Percentiles rank a stretch among this genome's conserved stretches.
phyloP scores from a whole-genome alignment of 192 early-diverging fungal species.

The Pilobolus umbonatus region DNA sequence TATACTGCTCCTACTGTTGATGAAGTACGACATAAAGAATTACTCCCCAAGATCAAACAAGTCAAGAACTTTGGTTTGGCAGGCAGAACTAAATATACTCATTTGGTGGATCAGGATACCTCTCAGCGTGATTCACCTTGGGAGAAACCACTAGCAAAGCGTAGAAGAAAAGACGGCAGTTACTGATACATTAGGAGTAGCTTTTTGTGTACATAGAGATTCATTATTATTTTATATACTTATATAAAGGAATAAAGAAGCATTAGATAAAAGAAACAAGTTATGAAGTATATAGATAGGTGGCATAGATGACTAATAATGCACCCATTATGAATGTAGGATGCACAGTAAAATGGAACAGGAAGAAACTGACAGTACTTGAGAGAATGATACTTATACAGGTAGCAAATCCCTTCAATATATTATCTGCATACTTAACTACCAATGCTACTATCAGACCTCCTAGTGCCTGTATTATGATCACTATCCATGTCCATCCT shows the following conservation, averaged over 20 bases:
- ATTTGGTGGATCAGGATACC: slow-evolving; percentile 81
- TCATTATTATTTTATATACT: background rate
- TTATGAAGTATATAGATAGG: slow-evolving; percentile 58
- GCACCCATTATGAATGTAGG: slow-evolving; percentile 67
- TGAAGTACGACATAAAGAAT: slow-evolving; percentile 56
- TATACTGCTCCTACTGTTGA: slow-evolving; percentile 69
- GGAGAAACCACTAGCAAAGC: slow-evolving; percentile 18
- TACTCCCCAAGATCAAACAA: slow-evolving; percentile 82
- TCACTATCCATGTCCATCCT: slow-evolving; percentile 68
- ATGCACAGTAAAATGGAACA: slow-evolving; percentile 78
- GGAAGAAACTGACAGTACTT: slow-evolving; percentile 70
- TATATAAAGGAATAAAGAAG: background rate
- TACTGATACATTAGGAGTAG: background rate
- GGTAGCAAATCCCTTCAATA: slow-evolving; percentile 96
- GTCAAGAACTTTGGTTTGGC: slow-evolving; percentile 85
- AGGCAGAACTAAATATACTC: slow-evolving; percentile 87
- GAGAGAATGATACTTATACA: slow-evolving; percentile 93
- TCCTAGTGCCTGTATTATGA: slow-evolving; percentile 82
- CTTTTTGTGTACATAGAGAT: background rate
- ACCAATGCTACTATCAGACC: slow-evolving; percentile 92
- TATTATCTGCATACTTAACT: slow-evolving; percentile 96
- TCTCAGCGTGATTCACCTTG: slow-evolving; percentile 32
- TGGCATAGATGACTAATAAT: slow-evolving; percentile 61
- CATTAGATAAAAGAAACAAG: background rate
- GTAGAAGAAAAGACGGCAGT: slow-evolving; percentile 2